Evolutionary conservation across 164 flowering plant species (phyloP), one percentile per base, ranked within the genome.

Genomic region (Vitis rotundifolia): DNA sequence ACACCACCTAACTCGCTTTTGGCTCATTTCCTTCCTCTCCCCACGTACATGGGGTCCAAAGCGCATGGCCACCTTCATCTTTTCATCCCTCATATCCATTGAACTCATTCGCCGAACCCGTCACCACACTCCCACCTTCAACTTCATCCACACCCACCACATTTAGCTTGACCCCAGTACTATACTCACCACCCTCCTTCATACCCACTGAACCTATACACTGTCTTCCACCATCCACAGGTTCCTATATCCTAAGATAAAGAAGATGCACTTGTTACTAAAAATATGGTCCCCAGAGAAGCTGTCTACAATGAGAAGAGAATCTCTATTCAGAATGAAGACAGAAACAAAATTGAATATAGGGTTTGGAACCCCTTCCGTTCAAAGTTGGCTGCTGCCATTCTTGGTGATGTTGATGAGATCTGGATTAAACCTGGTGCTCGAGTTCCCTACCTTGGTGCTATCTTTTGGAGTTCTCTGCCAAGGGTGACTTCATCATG

Each of bases 381-480:
- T 2, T 95, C 99, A 0, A 95, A 95, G 85, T 78, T 93, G 78
- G 98, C 97, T 6, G 90, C 99, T 59, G 97, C 97, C 0, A 79
- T 95, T 69, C 91, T 95, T 73, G 92, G 97, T 74, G 98, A 97
- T 67, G 90, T 93, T 67, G 98, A 95, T 68, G 77, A 89, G 14
- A 78, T 95, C 13, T 88, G 92, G 91, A 93, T 95, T 76, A 82
- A 82, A 84, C 98, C 99, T 70, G 98, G 97, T 63, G 87, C 94
- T 10, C 68, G 77, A 11, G 97, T 93, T 49, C 88, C 93, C 5
- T 95, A 95, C 76, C 93, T 95, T 59, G 99, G 98, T 22, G 99
- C 99, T 77, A 97, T 98, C 72, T 93, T 97, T 5, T 97, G 99
- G 26, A 93, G n/a, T n/a, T n/a, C n/a, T n/a, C n/a, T n/a, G n/a